phyloP scores from a whole-genome alignment of 306 rosid species.

The Calophaca sinica region DNA sequence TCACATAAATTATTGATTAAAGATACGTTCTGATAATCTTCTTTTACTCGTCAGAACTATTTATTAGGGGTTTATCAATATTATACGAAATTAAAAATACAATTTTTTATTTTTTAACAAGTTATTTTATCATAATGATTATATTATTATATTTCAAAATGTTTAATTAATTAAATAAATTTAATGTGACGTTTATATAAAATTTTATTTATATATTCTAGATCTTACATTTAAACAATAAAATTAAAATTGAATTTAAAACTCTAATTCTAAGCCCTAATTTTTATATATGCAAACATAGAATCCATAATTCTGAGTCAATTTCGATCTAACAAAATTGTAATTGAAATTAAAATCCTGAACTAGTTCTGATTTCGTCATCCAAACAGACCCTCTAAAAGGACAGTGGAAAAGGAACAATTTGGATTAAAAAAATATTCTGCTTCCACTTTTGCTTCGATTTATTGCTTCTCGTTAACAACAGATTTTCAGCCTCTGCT shows the following conservation, averaged over 20 bases:
- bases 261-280: neutral
- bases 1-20: neutral
- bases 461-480: neutral
- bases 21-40: neutral
- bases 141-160: neutral
- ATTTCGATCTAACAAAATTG: neutral
- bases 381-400: constrained; percentile 3
- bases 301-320: neutral
- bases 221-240: constrained; percentile 3
- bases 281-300: neutral
- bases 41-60: neutral
- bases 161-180: neutral
- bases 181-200: neutral
- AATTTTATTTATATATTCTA: constrained; percentile 5
- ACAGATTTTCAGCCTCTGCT: neutral
- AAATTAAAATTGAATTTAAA: neutral
- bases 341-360: neutral
- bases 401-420: neutral
- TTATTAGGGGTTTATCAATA: neutral
- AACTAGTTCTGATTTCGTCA: neutral
- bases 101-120: too few species aligned
- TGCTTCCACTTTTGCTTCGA: constrained; percentile 19
- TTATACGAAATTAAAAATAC: neutral
- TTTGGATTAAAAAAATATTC: neutral
- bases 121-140: neutral